Base-by-base conservation (phyloP, 345 rosid genomes). In the Atalantia buxifolia region DNA sequence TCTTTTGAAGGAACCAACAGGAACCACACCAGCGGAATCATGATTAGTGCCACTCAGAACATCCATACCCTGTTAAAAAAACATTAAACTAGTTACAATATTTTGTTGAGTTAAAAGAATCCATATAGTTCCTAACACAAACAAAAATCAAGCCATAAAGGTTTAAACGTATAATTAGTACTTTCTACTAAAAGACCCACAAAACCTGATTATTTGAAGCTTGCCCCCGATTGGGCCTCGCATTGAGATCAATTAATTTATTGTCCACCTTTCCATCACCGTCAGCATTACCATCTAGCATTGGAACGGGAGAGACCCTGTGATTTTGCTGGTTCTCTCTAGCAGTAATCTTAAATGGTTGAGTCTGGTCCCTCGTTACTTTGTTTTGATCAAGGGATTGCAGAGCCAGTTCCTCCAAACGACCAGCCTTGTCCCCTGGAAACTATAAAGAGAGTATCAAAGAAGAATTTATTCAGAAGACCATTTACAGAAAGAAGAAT, bases 371-470 rank as follows among this genome's bases (percentile, higher is more conserved):
- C 85, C 85, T 79, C 79, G 65, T 78, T 60, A 66, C 79, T 71
- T 78, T 88, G 81, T 77, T 85, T 9, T 76, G 83, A 73, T 79
- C 81, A 72, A 67, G 65, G 0, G 65, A 59, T 67, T 82, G 89
- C 66, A 79, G 75, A 18, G 85, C 88, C 62, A 76, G 74, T 75
- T 91, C 90, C 66, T 82, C 87, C 83, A 81, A 71, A 74, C 25
- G 74, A 77, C 86, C 83, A 40, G 92, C 81, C 83, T 87, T 90
- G 69, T 88, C 96, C n/a, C 92, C 97, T 75, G 94, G 93, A 90
- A 90, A 90, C 94, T 90, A 88, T 71, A 88, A 67, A 55, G 82
- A 61, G 56, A 22, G 42, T 65, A 35, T 63, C 76, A 76, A 72
- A 31, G 64, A 75, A 71, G 55, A 42, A 78, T 77, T 40, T 76